Evolutionary conservation across 2,329 filamentous ascomycete species (phyloP), one percentile per base, ranked within the genome.

Genomic region (Colletotrichum shisoi): DNA sequence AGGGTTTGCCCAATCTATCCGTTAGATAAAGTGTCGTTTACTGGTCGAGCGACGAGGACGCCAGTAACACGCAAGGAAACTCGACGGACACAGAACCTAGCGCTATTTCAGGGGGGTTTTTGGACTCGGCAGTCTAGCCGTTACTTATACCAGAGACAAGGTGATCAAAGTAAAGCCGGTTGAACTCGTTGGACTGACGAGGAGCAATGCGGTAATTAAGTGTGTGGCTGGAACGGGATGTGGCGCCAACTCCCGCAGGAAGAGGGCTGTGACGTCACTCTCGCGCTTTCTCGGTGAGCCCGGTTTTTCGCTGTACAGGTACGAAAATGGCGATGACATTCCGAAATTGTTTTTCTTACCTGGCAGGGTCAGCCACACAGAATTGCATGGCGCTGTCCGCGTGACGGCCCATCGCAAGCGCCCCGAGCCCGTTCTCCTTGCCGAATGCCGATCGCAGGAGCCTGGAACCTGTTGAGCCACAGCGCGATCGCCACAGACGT

Each of bases 191-290:
- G 24, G 4, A 27, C 24, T 27, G 24, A 27, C 24, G 34, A 15
- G 56, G 46, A n/a, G 56, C 56, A 19, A 34, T 48, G n/a, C 46
- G 21, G 59, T 44, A 31, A n/a, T n/a, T n/a, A n/a, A 31, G 27
- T 19, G 54, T 67, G 61, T 67, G 61, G 64, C 64, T 67, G 64
- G 54, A 64, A 61, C 61, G 64, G 64, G 61, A 59, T 60, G 65
- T 31, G 65, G 13, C 54, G 40, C 37, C 27, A 21, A 34, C 31
- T 8, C 4, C 46, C 53, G 17, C 39, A 13, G 44, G 27, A 60
- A n/a, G 46, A 60, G 34, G 19, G 9, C 11, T 37, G 40, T 68
- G 62, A 67, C 66, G 62, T 68, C 66, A 68, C 39, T 15, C 40
- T 49, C 48, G 44, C 34, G 24, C 31, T n/a, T 19, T n/a, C 51